A percentile compares a stretch with the other conserved stretches of the same genome.
Conservation (phyloP, 2,329 filamentous ascomycete genomes). For the Stenocarpella maydis region DNA sequence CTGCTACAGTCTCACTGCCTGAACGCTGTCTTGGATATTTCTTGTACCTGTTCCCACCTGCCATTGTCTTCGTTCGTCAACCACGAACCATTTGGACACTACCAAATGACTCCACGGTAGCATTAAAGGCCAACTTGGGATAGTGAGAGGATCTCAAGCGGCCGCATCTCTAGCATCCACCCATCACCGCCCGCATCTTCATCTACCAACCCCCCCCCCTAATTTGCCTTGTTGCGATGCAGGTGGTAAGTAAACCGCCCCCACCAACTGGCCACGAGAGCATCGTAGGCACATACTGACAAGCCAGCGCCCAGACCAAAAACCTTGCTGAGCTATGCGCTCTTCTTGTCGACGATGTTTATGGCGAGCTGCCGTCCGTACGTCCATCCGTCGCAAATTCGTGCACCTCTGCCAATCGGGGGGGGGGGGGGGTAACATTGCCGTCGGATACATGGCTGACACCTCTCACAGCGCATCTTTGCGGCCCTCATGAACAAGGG, state of each 20-base stretch:
- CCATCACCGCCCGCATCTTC: slow-evolving; percentile 33
- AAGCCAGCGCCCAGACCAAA: slow-evolving; percentile 61
- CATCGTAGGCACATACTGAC: slow-evolving; percentile 1
- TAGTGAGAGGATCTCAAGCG: slow-evolving; percentile 80
- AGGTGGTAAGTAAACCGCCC: slow-evolving; percentile 44
- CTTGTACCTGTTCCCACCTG: not conserved
- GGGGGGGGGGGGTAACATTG: slow-evolving; percentile 22
- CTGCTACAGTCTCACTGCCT: slow-evolving; percentile 14
- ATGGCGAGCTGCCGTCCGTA: slow-evolving; percentile 93
- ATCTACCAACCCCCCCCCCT: not conserved
- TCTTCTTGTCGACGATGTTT: slow-evolving; percentile 86
- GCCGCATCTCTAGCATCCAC: slow-evolving; percentile 56
- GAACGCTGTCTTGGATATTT: not conserved
- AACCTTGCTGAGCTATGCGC: slow-evolving; percentile 87
- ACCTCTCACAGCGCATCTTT: slow-evolving; percentile 76
- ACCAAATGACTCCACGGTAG: slow-evolving; percentile 74
- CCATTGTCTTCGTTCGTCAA: slow-evolving; percentile 14
- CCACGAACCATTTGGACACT: slow-evolving; percentile 32
- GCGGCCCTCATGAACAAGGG: slow-evolving; percentile 80
- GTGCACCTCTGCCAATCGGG: slow-evolving; percentile 36
- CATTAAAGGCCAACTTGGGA: slow-evolving; percentile 76
- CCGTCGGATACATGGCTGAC: slow-evolving; percentile 34
- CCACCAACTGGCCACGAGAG: slow-evolving; percentile 27
- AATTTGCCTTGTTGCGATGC: slow-evolving; percentile 43
- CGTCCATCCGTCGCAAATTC: slow-evolving; percentile 45